phyloP scores from a whole-genome alignment of 2,329 filamentous ascomycete genomes.

The Colletotrichum horii region DNA sequence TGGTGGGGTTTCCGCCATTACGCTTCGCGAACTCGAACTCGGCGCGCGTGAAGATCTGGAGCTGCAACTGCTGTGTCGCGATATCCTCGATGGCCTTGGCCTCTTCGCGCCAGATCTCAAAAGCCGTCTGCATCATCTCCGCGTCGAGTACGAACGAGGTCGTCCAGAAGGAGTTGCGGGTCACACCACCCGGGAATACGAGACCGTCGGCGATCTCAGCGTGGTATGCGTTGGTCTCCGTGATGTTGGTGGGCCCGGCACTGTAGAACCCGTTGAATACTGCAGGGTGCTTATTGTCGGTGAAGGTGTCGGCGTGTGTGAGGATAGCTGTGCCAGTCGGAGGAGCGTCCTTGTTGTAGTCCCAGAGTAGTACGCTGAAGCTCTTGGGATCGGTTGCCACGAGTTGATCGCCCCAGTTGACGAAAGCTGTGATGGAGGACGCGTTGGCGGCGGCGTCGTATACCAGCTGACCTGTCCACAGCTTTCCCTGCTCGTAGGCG shows the following conservation, averaged over 20 bases:
- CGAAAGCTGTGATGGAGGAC: neutral
- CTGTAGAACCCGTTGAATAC: conserved; percentile 27
- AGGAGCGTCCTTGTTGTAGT: conserved; percentile 1
- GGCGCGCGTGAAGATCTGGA: conserved; percentile 45
- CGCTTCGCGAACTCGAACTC: conserved; percentile 33
- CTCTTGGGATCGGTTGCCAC: neutral
- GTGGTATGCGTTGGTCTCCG: conserved; percentile 20
- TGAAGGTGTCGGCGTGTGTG: conserved; percentile 17
- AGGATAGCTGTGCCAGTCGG: conserved; percentile 1
- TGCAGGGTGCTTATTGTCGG: conserved; percentile 10
- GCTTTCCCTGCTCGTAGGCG: conserved; percentile 19
- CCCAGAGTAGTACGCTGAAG: conserved; percentile 23
- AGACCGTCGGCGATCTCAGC: conserved; percentile 16
- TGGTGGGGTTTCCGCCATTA: conserved; percentile 36
- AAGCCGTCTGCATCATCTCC: neutral
- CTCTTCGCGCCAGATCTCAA: conserved; percentile 16
- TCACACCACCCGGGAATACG: neutral
- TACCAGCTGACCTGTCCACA: neutral
- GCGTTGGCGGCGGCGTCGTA: neutral
- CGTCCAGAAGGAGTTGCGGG: conserved; percentile 26
- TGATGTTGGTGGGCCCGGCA: neutral
- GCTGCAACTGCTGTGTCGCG: conserved; percentile 27
- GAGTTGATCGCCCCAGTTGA: neutral
- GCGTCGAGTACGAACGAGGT: neutral
- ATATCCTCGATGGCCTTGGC: conserved; percentile 14